Evolutionary conservation across 495 filamentous ascomycete genomes (phyloP), one percentile per base, ranked within the genome.

Genomic region (Friedmanniomyces simplex): DNA sequence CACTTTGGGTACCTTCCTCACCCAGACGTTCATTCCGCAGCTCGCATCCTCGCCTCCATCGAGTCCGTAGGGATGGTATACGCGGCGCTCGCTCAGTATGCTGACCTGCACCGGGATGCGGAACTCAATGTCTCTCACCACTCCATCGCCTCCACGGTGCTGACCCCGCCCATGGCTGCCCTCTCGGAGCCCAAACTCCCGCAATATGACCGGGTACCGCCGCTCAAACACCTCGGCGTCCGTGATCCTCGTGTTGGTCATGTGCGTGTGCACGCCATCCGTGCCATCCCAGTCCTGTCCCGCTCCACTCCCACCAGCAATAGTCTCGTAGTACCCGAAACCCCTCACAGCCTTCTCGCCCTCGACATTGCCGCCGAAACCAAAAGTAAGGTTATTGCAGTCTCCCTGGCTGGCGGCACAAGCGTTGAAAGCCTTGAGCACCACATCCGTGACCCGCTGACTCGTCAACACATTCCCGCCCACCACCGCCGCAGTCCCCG

Each of bases 171-270:
- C 93, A 20, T 84, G 86, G 13, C 80, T 84, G 0, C 81, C 82
- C 24, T 72, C 65, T 0, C 91, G 75, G 24, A 96, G 76, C 2
- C 81, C 81, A 67, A 96, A 98, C 67, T 91, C 83, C 0, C 87
- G 78, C 20, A 97, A 76, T 14, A 96, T 66, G 1, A 95, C 87
- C 0, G 93, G 93, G 64, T 98, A 98, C 16, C 93, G 79, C 1
- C 91, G 79, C 71, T 98, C 93, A 63, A 98, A 91, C n/a, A 96
- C 82, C 63, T 98, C 93, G 0, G 88, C 78, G 72, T 98, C 93
- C 0, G 93, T 98, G 67, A 97, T 97, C 0, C 93, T 82, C 5
- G 93, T 98, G 69, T 98, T 98, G n/a, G 93, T 98, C 91, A 97
- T 98, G 71, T 97, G 91, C 21, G 83, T 85, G 67, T 98, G 93